phyloP scores from a whole-genome alignment of 768 basidiomycete genomes.

The Naganishia onofrii region DNA sequence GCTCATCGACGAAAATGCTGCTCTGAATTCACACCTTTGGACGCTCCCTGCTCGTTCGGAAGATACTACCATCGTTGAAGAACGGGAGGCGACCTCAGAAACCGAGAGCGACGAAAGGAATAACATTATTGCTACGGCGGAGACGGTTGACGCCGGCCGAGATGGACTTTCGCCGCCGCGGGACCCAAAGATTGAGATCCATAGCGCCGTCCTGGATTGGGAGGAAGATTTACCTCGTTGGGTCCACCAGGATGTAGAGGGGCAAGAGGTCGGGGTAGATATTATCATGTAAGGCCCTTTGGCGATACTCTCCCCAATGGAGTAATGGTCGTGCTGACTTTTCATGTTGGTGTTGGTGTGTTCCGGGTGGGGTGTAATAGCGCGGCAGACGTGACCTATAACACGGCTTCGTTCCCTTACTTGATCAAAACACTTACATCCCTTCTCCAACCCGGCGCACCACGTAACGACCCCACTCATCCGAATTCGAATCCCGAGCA shows the following conservation, averaged over 20 bases:
- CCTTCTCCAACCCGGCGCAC: conserved; percentile 55
- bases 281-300: conserved; percentile 63
- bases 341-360: no score
- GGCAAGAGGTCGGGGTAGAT: conserved; percentile 49
- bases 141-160: no score
- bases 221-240: conserved; percentile 62
- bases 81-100: neutral
- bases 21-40: conserved; percentile 51
- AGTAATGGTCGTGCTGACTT: no score
- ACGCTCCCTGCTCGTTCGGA: neutral
- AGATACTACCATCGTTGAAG: neutral
- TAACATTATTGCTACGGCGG: no score
- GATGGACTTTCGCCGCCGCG: no score
- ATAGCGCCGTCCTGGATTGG: conserved; percentile 67
- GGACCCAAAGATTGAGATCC: conserved; percentile 40
- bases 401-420: conserved; percentile 76
- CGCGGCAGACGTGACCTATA: conserved; percentile 91
- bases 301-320: no score
- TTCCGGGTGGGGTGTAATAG: conserved; percentile 54
- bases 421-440: conserved; percentile 66
- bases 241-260: conserved; percentile 26
- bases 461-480: conserved; percentile 17
- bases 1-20: conserved; percentile 70
- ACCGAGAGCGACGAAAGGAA: neutral
- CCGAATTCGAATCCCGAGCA: no score